These are phyloP conservation scores for Glebionis coronaria DNA, from an alignment of 129 eudicot species.

Conservation along the genomic window DNA sequence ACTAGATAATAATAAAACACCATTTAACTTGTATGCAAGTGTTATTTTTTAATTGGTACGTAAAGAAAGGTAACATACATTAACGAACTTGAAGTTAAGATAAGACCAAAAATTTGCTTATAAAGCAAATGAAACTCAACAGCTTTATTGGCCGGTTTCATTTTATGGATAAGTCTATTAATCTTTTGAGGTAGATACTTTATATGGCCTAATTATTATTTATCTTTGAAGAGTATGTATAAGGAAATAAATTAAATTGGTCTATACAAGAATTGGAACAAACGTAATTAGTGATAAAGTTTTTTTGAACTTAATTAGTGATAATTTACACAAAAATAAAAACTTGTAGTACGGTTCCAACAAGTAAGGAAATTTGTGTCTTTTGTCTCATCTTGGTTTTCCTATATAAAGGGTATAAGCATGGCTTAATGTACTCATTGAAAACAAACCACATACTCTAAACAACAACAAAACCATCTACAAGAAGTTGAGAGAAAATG, in stretches of 20 bases:
- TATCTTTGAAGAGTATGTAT: no score
- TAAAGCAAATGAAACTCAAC: background rate
- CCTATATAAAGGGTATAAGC: conserved; percentile 19
- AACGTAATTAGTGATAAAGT: background rate
- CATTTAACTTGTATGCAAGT: no score
- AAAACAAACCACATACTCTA: no score
- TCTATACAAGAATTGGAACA: background rate
- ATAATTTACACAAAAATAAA: background rate
- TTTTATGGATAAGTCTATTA: background rate
- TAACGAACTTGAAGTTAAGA: no score
- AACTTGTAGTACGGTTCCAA: background rate
- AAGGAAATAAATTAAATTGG: background rate
- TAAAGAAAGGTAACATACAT: no score
- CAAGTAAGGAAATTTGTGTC: background rate
- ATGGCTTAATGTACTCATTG: no score
- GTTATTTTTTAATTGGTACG: no score
- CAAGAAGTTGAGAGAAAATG: conserved; percentile 13
- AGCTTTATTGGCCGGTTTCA: background rate
- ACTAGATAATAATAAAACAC: no score
- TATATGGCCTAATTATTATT: background rate
- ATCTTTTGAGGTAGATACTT: background rate
- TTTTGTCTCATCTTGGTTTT: background rate
- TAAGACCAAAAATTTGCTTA: no score
- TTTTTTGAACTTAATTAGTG: background rate
- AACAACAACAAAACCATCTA: no score